Evolutionary conservation across 768 basidiomycete genomes (phyloP), one percentile per base, ranked within the genome.

Genomic region (Tricholoma matsutake): DNA sequence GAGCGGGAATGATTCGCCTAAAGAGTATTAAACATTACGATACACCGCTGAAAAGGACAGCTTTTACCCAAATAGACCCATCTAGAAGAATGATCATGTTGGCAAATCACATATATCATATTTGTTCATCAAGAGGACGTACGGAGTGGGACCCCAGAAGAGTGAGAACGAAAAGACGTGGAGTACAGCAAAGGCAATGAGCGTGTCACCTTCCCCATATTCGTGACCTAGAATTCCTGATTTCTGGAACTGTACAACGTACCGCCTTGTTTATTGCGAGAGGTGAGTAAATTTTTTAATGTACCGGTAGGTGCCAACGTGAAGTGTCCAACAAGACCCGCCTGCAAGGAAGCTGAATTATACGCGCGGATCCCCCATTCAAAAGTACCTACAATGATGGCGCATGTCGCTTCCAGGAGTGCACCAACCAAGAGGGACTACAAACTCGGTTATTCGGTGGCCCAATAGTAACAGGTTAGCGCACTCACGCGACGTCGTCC

Each of bases 111-210:
- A 28, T 32, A 2, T n/a, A 52, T 29, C 18, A 31, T 11, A 16
- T 29, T 49, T 28, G 28, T 20, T 18, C 11, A 13, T 41, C n/a
- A 22, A n/a, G 11, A 29, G 37, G 3, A 71, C 79, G 58, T 66
- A 80, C 64, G 87, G 88, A 35, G 83, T 86, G 7, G 88, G 87
- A 11, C 89, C 89, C 89, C 89, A 92, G 75, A 89, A 91, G 62
- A 86, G 81, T 1, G 83, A 84, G 71, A 82, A 92, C 9, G 82
- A 81, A 65, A 86, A 84, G 29, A 92, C 87, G 55, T 92, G 89
- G 25, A 91, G 72, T n/a, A 92, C 82, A 0, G 88, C 91, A 66
- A 92, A 91, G 0, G 89, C 81, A 63, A 93, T 89, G 35, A 91
- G 75, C 0, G 81, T 79, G 60, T 87, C 83, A 47, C 89, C 88